phyloP scores from a whole-genome alignment of 2,329 filamentous ascomycete genomes.

The Aotearoamyces nothofagi region DNA sequence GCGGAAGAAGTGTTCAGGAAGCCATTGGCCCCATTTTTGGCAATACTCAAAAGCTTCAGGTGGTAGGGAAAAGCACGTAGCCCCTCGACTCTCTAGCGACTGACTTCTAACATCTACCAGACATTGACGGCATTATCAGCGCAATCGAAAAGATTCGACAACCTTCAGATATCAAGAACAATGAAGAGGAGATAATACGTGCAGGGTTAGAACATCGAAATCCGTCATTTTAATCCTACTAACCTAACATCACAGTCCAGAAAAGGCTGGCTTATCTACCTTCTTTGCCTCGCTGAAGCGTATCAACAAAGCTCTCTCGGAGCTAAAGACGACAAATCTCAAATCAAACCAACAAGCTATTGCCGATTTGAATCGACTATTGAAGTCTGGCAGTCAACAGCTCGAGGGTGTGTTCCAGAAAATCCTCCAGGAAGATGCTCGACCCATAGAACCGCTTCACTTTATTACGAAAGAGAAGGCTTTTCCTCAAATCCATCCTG shows the following conservation, averaged over 20 bases:
- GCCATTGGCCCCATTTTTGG: constrained; percentile 85
- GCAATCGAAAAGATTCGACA: constrained; percentile 82
- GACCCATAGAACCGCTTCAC: constrained; percentile 74
- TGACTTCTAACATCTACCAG: constrained; percentile 24
- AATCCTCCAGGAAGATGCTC: constrained; percentile 62
- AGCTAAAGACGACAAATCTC: constrained; percentile 82
- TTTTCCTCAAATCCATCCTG: constrained; percentile 68
- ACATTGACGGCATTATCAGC: constrained; percentile 73
- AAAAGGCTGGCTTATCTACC: constrained; percentile 64
- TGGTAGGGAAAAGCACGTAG: constrained; percentile 60
- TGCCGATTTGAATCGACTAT: constrained; percentile 59
- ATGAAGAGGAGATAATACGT: constrained; percentile 83
- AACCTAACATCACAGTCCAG: constrained; percentile 38
- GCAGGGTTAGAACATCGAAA: constrained; percentile 37
- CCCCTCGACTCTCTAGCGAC: not conserved
- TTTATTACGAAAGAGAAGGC: constrained; percentile 80
- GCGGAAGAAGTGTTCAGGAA: constrained; percentile 80
- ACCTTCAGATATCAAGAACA: constrained; percentile 81
- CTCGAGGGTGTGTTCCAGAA: constrained; percentile 75
- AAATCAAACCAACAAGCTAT: constrained; percentile 85
- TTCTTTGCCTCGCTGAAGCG: constrained; percentile 86
- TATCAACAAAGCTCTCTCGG: constrained; percentile 66
- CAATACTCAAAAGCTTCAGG: constrained; percentile 79
- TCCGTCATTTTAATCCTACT: constrained; percentile 5
- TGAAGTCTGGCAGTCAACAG: constrained; percentile 67